phyloP scores from a whole-genome alignment of 225 moss, liverwort and hornwort species.

The Bryoerythrophyllum caledonicum region DNA sequence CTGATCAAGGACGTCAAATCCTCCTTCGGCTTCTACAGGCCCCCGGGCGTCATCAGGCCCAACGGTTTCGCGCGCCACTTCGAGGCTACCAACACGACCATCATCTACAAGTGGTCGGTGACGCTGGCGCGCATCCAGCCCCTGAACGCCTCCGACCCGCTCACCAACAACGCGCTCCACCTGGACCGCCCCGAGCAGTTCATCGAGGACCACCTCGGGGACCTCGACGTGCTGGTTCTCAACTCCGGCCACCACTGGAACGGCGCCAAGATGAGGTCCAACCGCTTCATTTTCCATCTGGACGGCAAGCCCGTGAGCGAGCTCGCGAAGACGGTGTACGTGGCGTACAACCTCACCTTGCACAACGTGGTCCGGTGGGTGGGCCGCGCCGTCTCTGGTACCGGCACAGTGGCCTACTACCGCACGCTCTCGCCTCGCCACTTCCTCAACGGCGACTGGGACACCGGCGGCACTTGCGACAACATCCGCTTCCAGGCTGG shows the following conservation, averaged over 20 bases:
- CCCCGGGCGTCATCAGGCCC: constrained; percentile 21
- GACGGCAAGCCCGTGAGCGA: constrained; percentile 37
- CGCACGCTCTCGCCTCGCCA: constrained; percentile 80
- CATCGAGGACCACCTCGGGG: constrained; percentile 29
- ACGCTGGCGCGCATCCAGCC: constrained; percentile 55
- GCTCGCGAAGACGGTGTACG: constrained; percentile 14
- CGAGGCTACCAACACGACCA: constrained; percentile 73
- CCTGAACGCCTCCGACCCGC: constrained; percentile 22
- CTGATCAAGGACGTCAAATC: constrained; percentile 36
- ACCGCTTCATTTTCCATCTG: constrained; percentile 46
- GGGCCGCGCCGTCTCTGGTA: constrained; percentile 27
- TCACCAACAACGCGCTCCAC: constrained; percentile 53
- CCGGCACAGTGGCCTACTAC: constrained; percentile 36
- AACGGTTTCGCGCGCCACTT: constrained; percentile 62
- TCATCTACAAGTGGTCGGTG: constrained; percentile 73
- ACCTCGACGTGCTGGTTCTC: constrained; percentile 61
- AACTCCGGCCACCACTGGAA: constrained; percentile 96
- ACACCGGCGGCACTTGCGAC: constrained; percentile 83
- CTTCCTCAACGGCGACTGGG: constrained; percentile 86
- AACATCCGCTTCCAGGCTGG: constrained; percentile 1
- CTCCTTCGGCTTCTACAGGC: constrained; percentile 25
- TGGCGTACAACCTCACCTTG: constrained; percentile 56
- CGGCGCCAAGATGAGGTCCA: constrained; percentile 51
- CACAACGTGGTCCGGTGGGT: constrained; percentile 43
- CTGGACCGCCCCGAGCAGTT: constrained; percentile 67